Evolutionary conservation across 164 flowering plant genomes (phyloP), one percentile per base, ranked within the genome.

Genomic region (Magnolia officinalis): DNA sequence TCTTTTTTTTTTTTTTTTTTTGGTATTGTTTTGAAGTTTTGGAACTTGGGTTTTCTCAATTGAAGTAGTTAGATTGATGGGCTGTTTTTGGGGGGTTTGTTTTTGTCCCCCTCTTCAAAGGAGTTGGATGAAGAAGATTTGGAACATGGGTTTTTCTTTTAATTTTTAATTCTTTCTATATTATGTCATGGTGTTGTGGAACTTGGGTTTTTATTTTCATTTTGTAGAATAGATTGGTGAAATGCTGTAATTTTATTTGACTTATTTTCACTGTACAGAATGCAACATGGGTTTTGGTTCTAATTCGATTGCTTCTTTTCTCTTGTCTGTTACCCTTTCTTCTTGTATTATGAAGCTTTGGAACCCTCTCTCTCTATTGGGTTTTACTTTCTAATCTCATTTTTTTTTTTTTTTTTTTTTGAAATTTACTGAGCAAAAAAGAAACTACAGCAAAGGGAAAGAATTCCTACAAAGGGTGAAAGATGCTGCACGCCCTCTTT

Each of bases 1-100:
- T 3, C 68, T 23, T 29, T 61, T 14, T 13, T 18, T 13, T 18
- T 7, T 13, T 61, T 0, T 65, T 21, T 65, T 14, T 65, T 24
- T 64, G 8, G 64, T 20, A 65, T 68, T 68, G 20, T 29, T 24
- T 24, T 18, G 71, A 68, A 68, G 71, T 68, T 68, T 31, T 68
- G 2, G 71, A 11, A 68, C 16, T 68, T 68, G 71, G 71, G 71
- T 31, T 14, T 31, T 68, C 7, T 31, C 31, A 37, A 51, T 18
- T 68, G 71, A 68, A 68, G 51, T 18, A 11, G 71, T 21, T 68
- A 14, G 45, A 68, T 16, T 65, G 26, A 23, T 65, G 67, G 20
- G 29, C 1, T 11, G 7, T 5, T 65, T 65, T 23, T 23, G 29
- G 29, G 29, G 26, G 29, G 2, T 26, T 65, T 23, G 21, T 11